phyloP scores from a whole-genome alignment of 2,329 filamentous ascomycete genomes.

The Talaromyces sp. region DNA sequence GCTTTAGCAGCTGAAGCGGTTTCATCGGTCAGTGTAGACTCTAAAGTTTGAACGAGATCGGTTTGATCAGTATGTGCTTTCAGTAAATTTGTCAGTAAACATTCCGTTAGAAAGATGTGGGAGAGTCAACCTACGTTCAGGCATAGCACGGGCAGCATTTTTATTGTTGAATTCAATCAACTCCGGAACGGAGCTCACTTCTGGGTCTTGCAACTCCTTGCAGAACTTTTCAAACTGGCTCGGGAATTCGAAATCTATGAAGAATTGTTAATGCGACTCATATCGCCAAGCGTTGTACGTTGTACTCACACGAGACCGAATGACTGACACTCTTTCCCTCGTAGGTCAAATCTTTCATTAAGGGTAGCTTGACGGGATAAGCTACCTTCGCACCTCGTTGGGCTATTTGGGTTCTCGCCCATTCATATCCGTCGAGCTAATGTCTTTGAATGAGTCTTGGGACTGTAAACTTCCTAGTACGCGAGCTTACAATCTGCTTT shows the following conservation, averaged over 20 bases:
- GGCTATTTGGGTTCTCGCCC: slow-evolving; percentile 2
- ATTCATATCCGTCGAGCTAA: slow-evolving; percentile 8
- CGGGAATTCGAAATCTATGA: slow-evolving; percentile 6
- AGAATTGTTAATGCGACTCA: background rate
- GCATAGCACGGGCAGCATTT: slow-evolving; percentile 4
- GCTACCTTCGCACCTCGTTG: slow-evolving; percentile 6
- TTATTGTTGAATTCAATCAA: slow-evolving; percentile 8
- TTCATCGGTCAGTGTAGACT: slow-evolving; percentile 1
- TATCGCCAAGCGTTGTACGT: background rate
- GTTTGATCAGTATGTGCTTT: slow-evolving; percentile 4
- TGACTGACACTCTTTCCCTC: slow-evolving; percentile 4
- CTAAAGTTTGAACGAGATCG: background rate
- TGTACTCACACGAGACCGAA: slow-evolving; percentile 3
- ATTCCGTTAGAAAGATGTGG: background rate
- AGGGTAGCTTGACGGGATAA: slow-evolving; percentile 5
- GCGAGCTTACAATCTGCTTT: slow-evolving; percentile 7
- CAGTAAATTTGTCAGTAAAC: background rate
- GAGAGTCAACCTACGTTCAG: slow-evolving; percentile 1
- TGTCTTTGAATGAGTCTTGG: background rate
- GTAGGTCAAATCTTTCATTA: background rate
- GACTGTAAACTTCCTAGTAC: background rate
- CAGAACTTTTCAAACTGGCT: slow-evolving; percentile 2
- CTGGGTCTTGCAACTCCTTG: background rate
- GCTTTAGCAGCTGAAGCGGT: background rate
- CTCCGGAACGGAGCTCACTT: background rate